A percentile compares a stretch with the other conserved stretches of the same genome.
phyloP scores from a whole-genome alignment of 2,329 filamentous ascomycete species.

The Davidsoniella eucalypti region DNA sequence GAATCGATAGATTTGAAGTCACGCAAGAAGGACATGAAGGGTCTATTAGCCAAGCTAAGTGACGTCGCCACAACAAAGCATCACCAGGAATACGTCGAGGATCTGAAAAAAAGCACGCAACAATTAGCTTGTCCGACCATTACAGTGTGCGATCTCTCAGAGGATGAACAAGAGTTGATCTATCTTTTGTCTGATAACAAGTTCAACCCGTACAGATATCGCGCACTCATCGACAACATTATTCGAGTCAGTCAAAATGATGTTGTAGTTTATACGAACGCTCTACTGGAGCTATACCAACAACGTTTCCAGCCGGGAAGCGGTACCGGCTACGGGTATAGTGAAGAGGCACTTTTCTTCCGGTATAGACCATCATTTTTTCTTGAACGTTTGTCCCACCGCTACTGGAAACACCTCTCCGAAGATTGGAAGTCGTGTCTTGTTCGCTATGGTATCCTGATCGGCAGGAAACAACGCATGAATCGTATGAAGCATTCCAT shows the following conservation, averaged over 20 bases:
- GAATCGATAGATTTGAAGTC: background rate
- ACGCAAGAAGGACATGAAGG: background rate
- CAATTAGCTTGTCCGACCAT: too few species aligned
- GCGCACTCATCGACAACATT: too few species aligned
- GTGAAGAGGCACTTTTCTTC: background rate
- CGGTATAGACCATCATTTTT: slow-evolving; percentile 19
- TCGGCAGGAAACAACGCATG: slow-evolving; percentile 27
- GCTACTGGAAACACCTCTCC: slow-evolving; percentile 18
- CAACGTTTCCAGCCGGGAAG: background rate
- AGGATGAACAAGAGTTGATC: too few species aligned
- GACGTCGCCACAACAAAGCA: background rate
- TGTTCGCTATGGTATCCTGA: slow-evolving; percentile 23
- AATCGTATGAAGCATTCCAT: slow-evolving; percentile 21
- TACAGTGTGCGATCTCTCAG: too few species aligned
- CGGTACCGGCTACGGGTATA: background rate
- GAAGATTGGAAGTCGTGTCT: slow-evolving; percentile 22
- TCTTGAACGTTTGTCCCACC: slow-evolving; percentile 20
- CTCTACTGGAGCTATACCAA: background rate
- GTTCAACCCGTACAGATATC: too few species aligned
- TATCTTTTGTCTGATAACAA: too few species aligned
- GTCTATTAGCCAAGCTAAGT: background rate
- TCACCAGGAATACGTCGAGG: slow-evolving; percentile 1
- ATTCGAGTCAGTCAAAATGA: too few species aligned
- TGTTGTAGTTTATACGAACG: background rate
- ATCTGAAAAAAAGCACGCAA: background rate